Evolutionary conservation across 768 basidiomycete genomes (phyloP), one percentile per base, ranked within the genome.

Genomic region (Lactifluus piperatus): DNA sequence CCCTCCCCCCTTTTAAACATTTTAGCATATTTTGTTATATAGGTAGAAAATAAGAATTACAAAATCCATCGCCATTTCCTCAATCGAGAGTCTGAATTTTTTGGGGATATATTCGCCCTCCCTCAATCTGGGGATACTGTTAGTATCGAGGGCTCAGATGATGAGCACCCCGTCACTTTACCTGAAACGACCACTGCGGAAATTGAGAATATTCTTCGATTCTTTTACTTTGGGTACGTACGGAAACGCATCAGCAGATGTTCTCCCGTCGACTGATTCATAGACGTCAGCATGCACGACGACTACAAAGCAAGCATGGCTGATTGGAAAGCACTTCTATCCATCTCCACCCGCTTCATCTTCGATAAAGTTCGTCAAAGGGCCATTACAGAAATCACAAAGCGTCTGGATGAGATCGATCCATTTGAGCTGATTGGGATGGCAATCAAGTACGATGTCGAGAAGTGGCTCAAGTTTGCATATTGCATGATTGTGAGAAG

Each of bases 61-160:
- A 67, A 65, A 47, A 58, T 68, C 9, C 66, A 64, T 45, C 62
- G 64, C 11, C 51, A 60, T 53, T 60, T 57, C 36, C 57, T 68
- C 9, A 43, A 54, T 18, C 46, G 63, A 2, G 61, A 62, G 36
- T 67, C 68, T 11, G 48, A 48, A 10, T 54, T 64, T 27, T 68
- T 68, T 47, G 18, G 14, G 3, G 60, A 56, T 22, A 16, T 63
- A 24, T 63, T 63, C 27, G 30, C 34, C 37, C 65, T 51, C n/a
- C 54, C 64, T 53, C 44, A 66, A 62, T 16, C 54, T 1, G 66
- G 53, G 58, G 54, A 37, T 29, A 51, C 58, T 3, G 27, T 62
- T 18, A 11, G 24, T 14, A 37, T 43, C 27, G 66, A 68, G 34
- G 68, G 68, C 16, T 24, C 51, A 10, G 61, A 58, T 30, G 63